Base-by-base conservation (phyloP, 2,329 filamentous ascomycete genomes). In the Aureobasidium sp. region DNA sequence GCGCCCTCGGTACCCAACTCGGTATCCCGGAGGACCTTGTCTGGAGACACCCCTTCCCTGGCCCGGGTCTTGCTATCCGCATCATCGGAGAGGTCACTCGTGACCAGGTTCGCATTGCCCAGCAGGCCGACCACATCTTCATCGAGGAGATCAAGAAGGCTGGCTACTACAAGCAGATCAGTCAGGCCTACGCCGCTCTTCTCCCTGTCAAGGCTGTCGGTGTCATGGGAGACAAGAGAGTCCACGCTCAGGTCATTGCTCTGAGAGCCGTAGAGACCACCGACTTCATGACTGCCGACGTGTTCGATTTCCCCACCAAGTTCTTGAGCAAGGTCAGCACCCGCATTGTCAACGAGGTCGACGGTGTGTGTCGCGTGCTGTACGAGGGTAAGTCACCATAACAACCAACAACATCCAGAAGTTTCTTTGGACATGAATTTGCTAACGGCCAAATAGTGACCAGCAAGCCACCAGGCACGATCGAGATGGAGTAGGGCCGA, bases 21-120 rank as follows among this genome's bases (percentile, higher is more conserved):
- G 85, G 86, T 29, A 89, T 92, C 63, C 81, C 85, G 55, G 81
- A 88, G 65, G 83, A 89, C n/a, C 84, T 93, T 8, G 86, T 93
- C 61, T 89, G 86, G 84, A 80, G 89, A 36, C 89, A 91, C 70
- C 88, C 88, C 27, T 91, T 91, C 81, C 87, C 87, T 0, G 88
- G 88, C 44, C 87, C 87, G 14, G 85, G 87, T 57, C 85, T 95
- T 64, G 90, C 84, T 15, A 89, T 94, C 67, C 83, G 90, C 59
- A 87, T 96, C 64, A 79, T 96, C 0, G 92, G 92, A 39, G 91
- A 95, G 68, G 87, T 96, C 15, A 96, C 90, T 1, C 82, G 81
- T 2, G 88, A 92, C 71, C 84, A 88, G 45, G 87, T 96, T 17
- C 84, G 85, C 61, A 94, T 96, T 66, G 90, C 85, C 2, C 79